A percentile compares a stretch with the other conserved stretches of the same genome.
These are phyloP conservation scores for Pogostemon cablin DNA, from an alignment of 257 asterid genomes.

Conservation along the genomic window DNA sequence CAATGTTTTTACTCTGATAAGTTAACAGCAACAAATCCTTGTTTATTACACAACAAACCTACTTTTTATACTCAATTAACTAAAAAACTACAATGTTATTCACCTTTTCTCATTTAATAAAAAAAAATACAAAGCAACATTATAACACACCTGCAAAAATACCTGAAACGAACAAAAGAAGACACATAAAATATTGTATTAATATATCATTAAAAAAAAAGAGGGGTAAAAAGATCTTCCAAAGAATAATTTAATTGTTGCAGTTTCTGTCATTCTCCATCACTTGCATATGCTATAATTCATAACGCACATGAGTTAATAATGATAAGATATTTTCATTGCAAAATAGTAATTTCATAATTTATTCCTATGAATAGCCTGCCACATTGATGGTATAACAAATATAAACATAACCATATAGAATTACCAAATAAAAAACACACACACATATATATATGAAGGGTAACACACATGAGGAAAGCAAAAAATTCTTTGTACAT, in stretches of 20 bases:
- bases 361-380: background rate
- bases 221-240: background rate
- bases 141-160: too few species aligned
- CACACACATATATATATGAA: background rate
- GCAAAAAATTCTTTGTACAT: background rate
- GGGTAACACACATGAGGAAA: background rate
- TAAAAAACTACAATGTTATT: too few species aligned
- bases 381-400: background rate
- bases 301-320: background rate
- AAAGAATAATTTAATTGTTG: background rate
- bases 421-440: background rate
- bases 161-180: too few species aligned
- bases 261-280: constrained; percentile 6
- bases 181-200: background rate
- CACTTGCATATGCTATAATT: background rate
- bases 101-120: too few species aligned
- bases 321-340: background rate
- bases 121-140: too few species aligned
- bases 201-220: background rate
- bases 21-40: too few species aligned
- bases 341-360: background rate
- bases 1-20: too few species aligned
- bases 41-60: too few species aligned
- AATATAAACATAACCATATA: background rate
- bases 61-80: too few species aligned